phyloP scores from a whole-genome alignment of 73 alveolate species.

The Paraurostyla sp. region DNA sequence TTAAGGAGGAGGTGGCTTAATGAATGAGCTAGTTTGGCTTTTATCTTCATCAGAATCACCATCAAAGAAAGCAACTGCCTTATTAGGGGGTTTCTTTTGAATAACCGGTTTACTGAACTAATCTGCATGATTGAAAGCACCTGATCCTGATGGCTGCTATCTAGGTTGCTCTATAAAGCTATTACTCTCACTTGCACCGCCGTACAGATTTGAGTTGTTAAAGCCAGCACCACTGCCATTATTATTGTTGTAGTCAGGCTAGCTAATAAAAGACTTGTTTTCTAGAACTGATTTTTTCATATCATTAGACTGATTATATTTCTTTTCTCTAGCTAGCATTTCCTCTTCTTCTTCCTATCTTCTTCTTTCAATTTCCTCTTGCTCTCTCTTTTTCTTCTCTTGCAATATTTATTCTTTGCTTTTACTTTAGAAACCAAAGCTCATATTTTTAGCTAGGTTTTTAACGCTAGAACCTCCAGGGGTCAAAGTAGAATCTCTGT shows the following conservation, averaged over 20 bases:
- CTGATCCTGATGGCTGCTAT: too few species aligned
- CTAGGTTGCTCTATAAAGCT: too few species aligned
- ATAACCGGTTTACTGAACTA: constrained; percentile 21
- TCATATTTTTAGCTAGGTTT: constrained; percentile 53
- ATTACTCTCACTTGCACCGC: too few species aligned
- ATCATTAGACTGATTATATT: background rate
- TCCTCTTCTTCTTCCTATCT: constrained; percentile 49
- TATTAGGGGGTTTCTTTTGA: constrained; percentile 51
- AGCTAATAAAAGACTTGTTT: background rate
- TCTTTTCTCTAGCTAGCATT: background rate
- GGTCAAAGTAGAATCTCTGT: too few species aligned
- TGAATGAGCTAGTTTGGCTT: constrained; percentile 6
- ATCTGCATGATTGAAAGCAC: background rate
- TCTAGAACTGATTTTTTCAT: background rate
- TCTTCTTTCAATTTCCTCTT: constrained; percentile 49
- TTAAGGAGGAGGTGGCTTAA: constrained; percentile 9
- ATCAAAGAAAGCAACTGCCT: constrained; percentile 36
- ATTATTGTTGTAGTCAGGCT: background rate
- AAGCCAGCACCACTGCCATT: too few species aligned
- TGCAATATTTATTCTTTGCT: background rate
- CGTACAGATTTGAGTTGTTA: too few species aligned
- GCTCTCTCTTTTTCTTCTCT: constrained; percentile 34
- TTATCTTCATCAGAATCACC: constrained; percentile 58
- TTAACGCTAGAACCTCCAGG: too few species aligned
- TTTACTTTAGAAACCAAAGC: constrained; percentile 23